A percentile compares a stretch with the other conserved stretches of the same genome.
These are phyloP conservation scores for Silene latifolia DNA, from an alignment of 148 eudicot genomes.

Conservation along the genomic window DNA sequence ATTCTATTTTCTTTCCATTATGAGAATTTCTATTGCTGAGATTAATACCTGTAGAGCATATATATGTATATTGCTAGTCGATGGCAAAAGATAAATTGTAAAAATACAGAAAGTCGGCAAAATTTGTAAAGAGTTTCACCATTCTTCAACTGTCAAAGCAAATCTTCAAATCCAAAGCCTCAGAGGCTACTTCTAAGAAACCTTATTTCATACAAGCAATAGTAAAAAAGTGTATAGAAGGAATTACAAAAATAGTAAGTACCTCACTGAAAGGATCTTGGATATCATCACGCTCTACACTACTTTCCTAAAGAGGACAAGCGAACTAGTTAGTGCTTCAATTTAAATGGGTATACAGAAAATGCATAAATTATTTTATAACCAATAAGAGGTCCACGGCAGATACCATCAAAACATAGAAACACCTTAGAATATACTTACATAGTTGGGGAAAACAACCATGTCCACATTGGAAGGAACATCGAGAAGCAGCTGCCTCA, in stretches of 20 bases:
- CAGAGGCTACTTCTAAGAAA: background rate
- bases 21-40: background rate
- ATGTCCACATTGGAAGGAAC: conserved; percentile 82
- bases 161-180: background rate
- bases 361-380: background rate
- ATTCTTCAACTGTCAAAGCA: background rate
- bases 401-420: background rate
- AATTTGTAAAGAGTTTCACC: background rate
- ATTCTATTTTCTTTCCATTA: background rate
- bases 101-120: background rate
- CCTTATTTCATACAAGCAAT: background rate
- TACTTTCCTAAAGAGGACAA: conserved; percentile 60
- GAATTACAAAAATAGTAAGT: conserved; percentile 9
- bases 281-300: conserved; percentile 81
- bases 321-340: background rate
- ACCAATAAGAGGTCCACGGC: background rate
- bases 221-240: too few species aligned
- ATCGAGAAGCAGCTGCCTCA: conserved; percentile 72
- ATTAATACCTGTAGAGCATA: background rate
- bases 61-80: background rate
- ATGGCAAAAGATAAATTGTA: background rate
- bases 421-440: conserved; percentile 34
- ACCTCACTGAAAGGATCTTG: conserved; percentile 93
- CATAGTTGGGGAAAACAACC: conserved; percentile 93
- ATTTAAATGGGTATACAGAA: background rate